These are phyloP conservation scores for Madurella mycetomatis DNA, from an alignment of 2,329 filamentous ascomycete genomes.

Conservation along the genomic window DNA sequence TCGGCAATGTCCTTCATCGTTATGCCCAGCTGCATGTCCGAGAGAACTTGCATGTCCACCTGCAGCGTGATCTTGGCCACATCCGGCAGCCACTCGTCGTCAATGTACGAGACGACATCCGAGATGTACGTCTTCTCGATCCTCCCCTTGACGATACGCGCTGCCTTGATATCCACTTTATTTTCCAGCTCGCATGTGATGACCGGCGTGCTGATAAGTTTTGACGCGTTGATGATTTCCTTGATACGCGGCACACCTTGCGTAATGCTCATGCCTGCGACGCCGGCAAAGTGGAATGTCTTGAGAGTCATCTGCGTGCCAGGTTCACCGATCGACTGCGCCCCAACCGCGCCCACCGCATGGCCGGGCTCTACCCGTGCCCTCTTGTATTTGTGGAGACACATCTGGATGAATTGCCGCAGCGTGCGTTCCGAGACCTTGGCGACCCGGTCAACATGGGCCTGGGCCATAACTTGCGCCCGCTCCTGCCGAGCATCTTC, in stretches of 20 bases:
- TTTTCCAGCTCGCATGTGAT: constrained; percentile 83
- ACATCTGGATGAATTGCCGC: constrained; percentile 71
- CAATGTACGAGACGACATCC: constrained; percentile 74
- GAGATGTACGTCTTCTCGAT: constrained; percentile 92
- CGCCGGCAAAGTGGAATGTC: constrained; percentile 99
- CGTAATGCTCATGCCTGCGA: constrained; percentile 98
- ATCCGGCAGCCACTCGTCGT: constrained; percentile 81
- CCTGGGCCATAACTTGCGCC: constrained; percentile 9
- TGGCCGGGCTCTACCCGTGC: constrained; percentile 92
- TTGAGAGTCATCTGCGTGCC: constrained; percentile 99
- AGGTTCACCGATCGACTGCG: constrained; percentile 96
- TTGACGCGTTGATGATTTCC: constrained; percentile 99
- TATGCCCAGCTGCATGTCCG: constrained; percentile 78
- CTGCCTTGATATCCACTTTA: constrained; percentile 67
- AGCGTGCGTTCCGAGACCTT: constrained; percentile 78
- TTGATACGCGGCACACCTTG: constrained; percentile 99
- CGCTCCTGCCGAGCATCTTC: constrained; percentile 30
- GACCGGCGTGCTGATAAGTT: constrained; percentile 87
- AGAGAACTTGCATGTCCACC: constrained; percentile 74
- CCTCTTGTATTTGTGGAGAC: constrained; percentile 83
- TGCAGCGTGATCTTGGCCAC: constrained; percentile 74
- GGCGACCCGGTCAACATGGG: constrained; percentile 64
- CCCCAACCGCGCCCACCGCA: constrained; percentile 91
- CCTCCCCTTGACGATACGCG: constrained; percentile 84
- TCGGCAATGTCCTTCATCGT: constrained; percentile 66